These are phyloP conservation scores for Paraconiothyrium sp. DNA, from an alignment of 2,329 filamentous ascomycete genomes.

Conservation along the genomic window DNA sequence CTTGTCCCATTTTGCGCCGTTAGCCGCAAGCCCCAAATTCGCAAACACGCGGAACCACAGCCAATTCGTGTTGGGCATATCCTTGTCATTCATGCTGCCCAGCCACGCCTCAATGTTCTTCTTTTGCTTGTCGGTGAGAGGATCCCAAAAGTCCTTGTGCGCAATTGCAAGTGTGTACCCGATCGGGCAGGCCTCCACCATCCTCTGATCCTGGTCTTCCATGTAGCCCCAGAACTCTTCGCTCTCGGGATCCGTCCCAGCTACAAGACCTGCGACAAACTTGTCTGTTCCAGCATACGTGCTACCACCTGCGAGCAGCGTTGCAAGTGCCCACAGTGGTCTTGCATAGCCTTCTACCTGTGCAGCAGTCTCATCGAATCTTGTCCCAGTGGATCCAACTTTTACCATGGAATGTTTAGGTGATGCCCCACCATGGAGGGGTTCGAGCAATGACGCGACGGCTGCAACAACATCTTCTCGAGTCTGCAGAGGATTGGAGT, in stretches of 20 bases:
- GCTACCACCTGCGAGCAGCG: slow-evolving; percentile 73
- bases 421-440: slow-evolving; percentile 77
- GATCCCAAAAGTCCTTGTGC: slow-evolving; percentile 70
- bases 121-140: slow-evolving; percentile 69
- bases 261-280: slow-evolving; percentile 75
- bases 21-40: slow-evolving; percentile 79
- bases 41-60: slow-evolving; percentile 88
- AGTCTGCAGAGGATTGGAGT: slow-evolving; percentile 52
- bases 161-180: slow-evolving; percentile 79
- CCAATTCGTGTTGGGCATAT: slow-evolving; percentile 74
- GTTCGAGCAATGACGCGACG: slow-evolving; percentile 68
- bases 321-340: slow-evolving; percentile 78
- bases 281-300: slow-evolving; percentile 70
- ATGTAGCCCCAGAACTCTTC: slow-evolving; percentile 82
- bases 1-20: slow-evolving; percentile 75
- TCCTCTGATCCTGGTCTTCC: slow-evolving; percentile 79
- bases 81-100: slow-evolving; percentile 81
- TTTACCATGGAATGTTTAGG: slow-evolving; percentile 71
- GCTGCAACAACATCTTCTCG: slow-evolving; percentile 55
- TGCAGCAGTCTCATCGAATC: slow-evolving; percentile 80
- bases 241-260: slow-evolving; percentile 74
- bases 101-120: slow-evolving; percentile 76
- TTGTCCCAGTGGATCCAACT: slow-evolving; percentile 75
- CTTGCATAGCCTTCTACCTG: slow-evolving; percentile 80
- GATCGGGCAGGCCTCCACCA: slow-evolving; percentile 86